A percentile compares a stretch with the other conserved stretches of the same genome.
These are phyloP conservation scores for Bruguiera gymnorhiza DNA, from an alignment of 345 rosid genomes.

Conservation along the genomic window DNA sequence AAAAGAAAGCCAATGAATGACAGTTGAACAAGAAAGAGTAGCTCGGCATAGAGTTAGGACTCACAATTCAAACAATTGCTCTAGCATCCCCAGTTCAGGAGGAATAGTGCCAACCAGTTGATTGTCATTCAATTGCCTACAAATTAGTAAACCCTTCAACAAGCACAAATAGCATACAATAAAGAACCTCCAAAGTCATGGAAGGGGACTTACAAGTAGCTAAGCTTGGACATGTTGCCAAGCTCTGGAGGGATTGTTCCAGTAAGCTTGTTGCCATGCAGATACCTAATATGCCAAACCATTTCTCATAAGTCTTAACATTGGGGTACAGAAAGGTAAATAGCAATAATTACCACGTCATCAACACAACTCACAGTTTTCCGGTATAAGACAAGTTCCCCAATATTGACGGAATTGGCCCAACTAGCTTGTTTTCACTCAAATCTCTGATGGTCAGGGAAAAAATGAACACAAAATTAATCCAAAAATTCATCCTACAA, in stretches of 20 bases:
- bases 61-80: slow-evolving; percentile 87
- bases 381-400: slow-evolving; percentile 93
- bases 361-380: slow-evolving; percentile 57
- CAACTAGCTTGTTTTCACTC: slow-evolving; percentile 88
- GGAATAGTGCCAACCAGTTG: slow-evolving; percentile 71
- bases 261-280: slow-evolving; percentile 85
- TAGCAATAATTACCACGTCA: neutral
- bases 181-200: neutral
- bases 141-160: neutral
- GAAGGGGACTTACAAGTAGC: slow-evolving; percentile 65
- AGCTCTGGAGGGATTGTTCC: slow-evolving; percentile 95
- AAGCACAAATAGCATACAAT: no score
- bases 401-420: slow-evolving; percentile 82
- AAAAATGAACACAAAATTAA: neutral
- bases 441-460: slow-evolving; percentile 48
- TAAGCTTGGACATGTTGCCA: slow-evolving; percentile 93
- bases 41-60: slow-evolving; percentile 7
- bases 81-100: slow-evolving; percentile 90
- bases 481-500: no score
- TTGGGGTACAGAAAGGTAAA: neutral
- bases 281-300: slow-evolving; percentile 49
- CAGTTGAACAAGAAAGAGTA: neutral
- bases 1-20: neutral
- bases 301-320: neutral
- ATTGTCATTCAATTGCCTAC: slow-evolving; percentile 82